phyloP scores from a whole-genome alignment of 192 early-diverging fungal species.

The Chytriomyces confervae region DNA sequence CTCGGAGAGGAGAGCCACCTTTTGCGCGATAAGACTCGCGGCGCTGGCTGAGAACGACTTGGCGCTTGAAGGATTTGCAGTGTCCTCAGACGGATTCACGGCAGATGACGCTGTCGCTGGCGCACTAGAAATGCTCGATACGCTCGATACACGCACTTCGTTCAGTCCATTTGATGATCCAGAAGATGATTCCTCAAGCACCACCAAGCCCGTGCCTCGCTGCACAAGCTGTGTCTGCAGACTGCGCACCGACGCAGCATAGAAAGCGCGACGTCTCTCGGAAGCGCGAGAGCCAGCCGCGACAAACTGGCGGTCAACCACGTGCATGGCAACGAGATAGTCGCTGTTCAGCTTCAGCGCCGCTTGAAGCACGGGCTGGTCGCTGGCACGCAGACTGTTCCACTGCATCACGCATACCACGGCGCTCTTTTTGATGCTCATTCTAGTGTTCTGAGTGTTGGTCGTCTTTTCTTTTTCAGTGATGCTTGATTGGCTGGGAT shows the following conservation, averaged over 20 bases:
- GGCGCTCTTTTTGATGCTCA: background rate
- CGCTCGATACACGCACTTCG: background rate
- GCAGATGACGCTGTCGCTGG: too few species aligned
- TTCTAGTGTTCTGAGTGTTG: background rate
- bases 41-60: too few species aligned
- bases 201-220: background rate
- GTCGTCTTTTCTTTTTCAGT: background rate
- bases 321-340: constrained; percentile 6
- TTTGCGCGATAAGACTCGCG: background rate
- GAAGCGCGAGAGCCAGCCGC: background rate
- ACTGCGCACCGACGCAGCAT: background rate
- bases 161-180: background rate
- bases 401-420: constrained; percentile 1
- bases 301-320: background rate
- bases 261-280: background rate
- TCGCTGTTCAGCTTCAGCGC: constrained; percentile 23
- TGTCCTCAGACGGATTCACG: too few species aligned
- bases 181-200: background rate
- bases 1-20: background rate
- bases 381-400: constrained; percentile 21
- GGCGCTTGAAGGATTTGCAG: too few species aligned
- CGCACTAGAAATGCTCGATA: too few species aligned
- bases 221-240: background rate
- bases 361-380: constrained; percentile 17
- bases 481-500: background rate